Evolutionary conservation across 805 yeast species (phyloP).

Genomic region (Barnettozyma siamensis): DNA sequence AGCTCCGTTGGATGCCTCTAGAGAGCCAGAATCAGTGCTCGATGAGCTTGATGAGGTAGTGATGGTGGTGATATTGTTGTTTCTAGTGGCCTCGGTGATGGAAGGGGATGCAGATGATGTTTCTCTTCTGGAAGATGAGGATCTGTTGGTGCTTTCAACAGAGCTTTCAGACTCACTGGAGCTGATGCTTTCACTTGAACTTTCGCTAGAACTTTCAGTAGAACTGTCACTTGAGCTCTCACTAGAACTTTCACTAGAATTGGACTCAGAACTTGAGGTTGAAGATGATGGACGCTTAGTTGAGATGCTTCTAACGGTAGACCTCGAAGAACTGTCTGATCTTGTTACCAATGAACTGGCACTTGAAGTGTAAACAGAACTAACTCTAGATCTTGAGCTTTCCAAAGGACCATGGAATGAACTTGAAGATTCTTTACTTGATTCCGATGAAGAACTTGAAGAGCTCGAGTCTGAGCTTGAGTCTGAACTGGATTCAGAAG

Average conservation of each 20-base stretch:
- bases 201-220: too few species aligned
- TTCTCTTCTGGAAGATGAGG: not conserved
- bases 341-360: slow-evolving; percentile 6
- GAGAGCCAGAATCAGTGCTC: slow-evolving; percentile 14
- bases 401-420: slow-evolving; percentile 3
- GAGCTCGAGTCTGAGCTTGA: not conserved
- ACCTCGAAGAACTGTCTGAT: slow-evolving; percentile 10
- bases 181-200: too few species aligned
- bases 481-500: not conserved
- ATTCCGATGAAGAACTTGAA: slow-evolving; percentile 8
- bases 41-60: slow-evolving; percentile 8
- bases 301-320: not conserved
- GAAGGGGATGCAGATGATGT: not conserved
- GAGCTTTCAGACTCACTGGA: too few species aligned
- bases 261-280: not conserved
- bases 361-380: slow-evolving; percentile 8
- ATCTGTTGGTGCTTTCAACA: not conserved
- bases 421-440: not conserved
- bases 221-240: too few species aligned
- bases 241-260: too few species aligned
- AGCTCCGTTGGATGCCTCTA: slow-evolving; percentile 14
- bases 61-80: not conserved
- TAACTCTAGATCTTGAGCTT: slow-evolving; percentile 6
- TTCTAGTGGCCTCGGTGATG: not conserved
- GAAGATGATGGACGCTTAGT: too few species aligned